Conservation (phyloP, 768 basidiomycete species). For the Bullera alba region DNA sequence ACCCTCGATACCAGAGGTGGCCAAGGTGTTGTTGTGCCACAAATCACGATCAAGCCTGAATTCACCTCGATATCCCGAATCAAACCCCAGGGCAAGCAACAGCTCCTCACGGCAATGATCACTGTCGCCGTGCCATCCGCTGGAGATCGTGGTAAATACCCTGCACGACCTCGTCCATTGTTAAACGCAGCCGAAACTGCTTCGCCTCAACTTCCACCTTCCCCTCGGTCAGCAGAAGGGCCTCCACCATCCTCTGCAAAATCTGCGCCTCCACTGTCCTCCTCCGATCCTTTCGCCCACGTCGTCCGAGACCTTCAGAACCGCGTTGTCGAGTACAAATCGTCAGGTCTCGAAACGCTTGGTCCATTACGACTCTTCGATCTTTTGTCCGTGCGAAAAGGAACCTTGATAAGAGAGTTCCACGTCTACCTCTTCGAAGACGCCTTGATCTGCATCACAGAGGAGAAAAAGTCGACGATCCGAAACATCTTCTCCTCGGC, state of each 20-base stretch:
- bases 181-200: background rate
- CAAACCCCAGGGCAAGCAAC: conserved; percentile 51
- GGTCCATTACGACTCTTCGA: conserved; percentile 90
- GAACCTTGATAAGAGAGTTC: conserved; percentile 84
- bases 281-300: conserved; percentile 53
- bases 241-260: conserved; percentile 1
- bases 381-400: conserved; percentile 77
- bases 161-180: conserved; percentile 10
- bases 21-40: conserved; percentile 79
- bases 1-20: conserved; percentile 1
- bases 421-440: conserved; percentile 95
- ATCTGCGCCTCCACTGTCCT: background rate
- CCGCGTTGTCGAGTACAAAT: conserved; percentile 94
- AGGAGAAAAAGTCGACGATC: conserved; percentile 82
- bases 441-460: conserved; percentile 95
- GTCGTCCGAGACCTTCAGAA: conserved; percentile 83
- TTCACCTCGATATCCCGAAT: conserved; percentile 68
- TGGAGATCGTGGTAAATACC: conserved; percentile 30
- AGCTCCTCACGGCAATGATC: conserved; percentile 88
- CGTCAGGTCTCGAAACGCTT: conserved; percentile 71
- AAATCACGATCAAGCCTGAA: conserved; percentile 89
- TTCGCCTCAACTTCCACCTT: conserved; percentile 25
- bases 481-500: conserved; percentile 60
- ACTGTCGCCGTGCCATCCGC: conserved; percentile 72
- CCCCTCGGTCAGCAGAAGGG: conserved; percentile 17